Percentiles rank a stretch among this genome's conserved stretches.
Evolutionary conservation across 2,329 filamentous ascomycete genomes (phyloP).

Genomic region (Stagonosporopsis vannaccii): DNA sequence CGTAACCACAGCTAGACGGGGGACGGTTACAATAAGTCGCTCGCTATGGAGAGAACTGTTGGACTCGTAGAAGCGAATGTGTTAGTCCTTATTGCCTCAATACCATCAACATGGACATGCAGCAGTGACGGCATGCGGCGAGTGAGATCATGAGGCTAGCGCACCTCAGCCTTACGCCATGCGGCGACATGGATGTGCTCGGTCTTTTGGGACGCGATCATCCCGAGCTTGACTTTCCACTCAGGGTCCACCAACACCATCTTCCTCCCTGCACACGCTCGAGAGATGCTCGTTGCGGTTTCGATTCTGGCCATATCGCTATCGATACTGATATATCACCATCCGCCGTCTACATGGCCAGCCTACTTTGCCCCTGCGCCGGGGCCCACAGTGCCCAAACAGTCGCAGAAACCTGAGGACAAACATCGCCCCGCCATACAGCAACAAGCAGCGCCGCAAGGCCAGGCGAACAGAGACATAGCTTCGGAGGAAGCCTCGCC

Average conservation of each 20-base stretch:
- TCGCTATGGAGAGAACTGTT: background rate
- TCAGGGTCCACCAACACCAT: slow-evolving; percentile 21
- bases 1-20: background rate
- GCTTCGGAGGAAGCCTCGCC: slow-evolving; percentile 27
- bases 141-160: slow-evolving; percentile 13
- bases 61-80: background rate
- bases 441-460: slow-evolving; percentile 25
- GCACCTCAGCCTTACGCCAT: slow-evolving; percentile 14
- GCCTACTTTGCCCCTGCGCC: slow-evolving; percentile 25
- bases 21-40: background rate
- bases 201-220: slow-evolving; percentile 1
- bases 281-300: slow-evolving; percentile 50
- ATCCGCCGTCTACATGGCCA: slow-evolving; percentile 48
- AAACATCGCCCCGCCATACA: slow-evolving; percentile 21
- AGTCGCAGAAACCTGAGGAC: slow-evolving; percentile 27
- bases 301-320: slow-evolving; percentile 49
- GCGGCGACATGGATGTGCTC: slow-evolving; percentile 15
- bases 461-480: slow-evolving; percentile 4
- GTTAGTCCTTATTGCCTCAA: background rate
- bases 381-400: slow-evolving; percentile 20
- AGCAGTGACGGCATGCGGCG: slow-evolving; percentile 12
- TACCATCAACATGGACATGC: background rate
- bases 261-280: slow-evolving; percentile 15
- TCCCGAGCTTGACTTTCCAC: slow-evolving; percentile 15
- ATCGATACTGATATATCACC: slow-evolving; percentile 45